Evolutionary conservation across 192 early-diverging fungal genomes (phyloP).

Genomic region (Umbelopsis isabellina): DNA sequence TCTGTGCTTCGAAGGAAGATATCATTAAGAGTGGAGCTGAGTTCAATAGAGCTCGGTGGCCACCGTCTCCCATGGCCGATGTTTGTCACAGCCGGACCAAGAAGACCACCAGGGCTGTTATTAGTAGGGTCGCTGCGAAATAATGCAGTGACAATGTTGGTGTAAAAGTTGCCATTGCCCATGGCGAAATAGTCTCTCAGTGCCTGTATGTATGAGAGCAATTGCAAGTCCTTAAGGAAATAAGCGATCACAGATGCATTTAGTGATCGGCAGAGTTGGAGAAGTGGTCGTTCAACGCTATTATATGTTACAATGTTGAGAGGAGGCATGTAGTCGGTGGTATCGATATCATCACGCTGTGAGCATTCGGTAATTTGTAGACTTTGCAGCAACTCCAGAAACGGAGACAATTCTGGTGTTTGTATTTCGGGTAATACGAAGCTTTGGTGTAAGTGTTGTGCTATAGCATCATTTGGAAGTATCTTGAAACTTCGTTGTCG

Average conservation of each 20-base stretch:
- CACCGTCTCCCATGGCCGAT: slow-evolving; percentile 21
- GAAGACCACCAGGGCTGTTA: background rate
- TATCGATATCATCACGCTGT: background rate
- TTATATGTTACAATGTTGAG: slow-evolving; percentile 32
- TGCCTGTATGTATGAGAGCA: slow-evolving; percentile 44
- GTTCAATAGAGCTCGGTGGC: slow-evolving; percentile 30
- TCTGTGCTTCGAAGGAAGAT: slow-evolving; percentile 31
- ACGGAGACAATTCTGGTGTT: slow-evolving; percentile 23
- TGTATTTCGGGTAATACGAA: background rate
- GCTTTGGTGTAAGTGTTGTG: slow-evolving; percentile 13
- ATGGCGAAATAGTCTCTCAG: slow-evolving; percentile 47
- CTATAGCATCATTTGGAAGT: slow-evolving; percentile 27
- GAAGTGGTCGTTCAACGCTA: slow-evolving; percentile 37
- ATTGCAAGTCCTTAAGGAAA: slow-evolving; percentile 49
- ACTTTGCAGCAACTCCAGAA: slow-evolving; percentile 28
- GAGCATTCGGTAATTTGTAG: slow-evolving; percentile 8
- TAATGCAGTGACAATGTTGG: slow-evolving; percentile 39
- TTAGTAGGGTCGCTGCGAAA: slow-evolving; percentile 33
- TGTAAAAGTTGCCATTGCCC: slow-evolving; percentile 46
- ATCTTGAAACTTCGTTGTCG: slow-evolving; percentile 18
- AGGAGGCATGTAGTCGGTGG: slow-evolving; percentile 32
- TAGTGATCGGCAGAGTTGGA: slow-evolving; percentile 33
- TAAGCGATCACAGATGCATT: slow-evolving; percentile 50
- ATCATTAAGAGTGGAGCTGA: slow-evolving; percentile 34
- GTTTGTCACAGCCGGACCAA: slow-evolving; percentile 21